A percentile compares a stretch with the other conserved stretches of the same genome.
Conservation (phyloP, 1,284 basidiomycete genomes). For the Wallemia mellicola region DNA sequence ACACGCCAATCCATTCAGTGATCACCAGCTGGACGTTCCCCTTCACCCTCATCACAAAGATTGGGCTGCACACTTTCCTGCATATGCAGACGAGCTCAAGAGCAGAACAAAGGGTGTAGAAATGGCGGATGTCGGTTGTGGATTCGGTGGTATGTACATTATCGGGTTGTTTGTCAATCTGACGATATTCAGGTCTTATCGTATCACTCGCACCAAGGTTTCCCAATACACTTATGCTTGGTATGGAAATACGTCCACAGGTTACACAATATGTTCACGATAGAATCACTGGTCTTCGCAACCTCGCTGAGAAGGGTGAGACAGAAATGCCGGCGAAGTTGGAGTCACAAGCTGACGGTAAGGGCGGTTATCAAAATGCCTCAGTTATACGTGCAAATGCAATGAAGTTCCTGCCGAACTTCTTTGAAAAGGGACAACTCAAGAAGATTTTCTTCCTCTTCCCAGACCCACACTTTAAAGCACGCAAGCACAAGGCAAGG, state of each 20-base stretch:
- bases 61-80: slow-evolving; percentile 62
- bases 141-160: slow-evolving; percentile 57
- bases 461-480: slow-evolving; percentile 97
- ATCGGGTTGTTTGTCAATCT: too few relatives aligned
- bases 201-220: slow-evolving; percentile 69
- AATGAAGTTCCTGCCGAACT: slow-evolving; percentile 98
- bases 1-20: slow-evolving; percentile 93
- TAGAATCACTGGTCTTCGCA: slow-evolving; percentile 59
- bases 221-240: slow-evolving; percentile 77
- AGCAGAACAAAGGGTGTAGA: slow-evolving; percentile 35
- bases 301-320: slow-evolving; percentile 8
- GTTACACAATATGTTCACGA: slow-evolving; percentile 91
- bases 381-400: slow-evolving; percentile 84
- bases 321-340: neutral
- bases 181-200: slow-evolving; percentile 27
- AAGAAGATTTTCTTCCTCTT: slow-evolving; percentile 92
- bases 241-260: slow-evolving; percentile 93
- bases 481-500: slow-evolving; percentile 79
- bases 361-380: slow-evolving; percentile 48
- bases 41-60: slow-evolving; percentile 25
- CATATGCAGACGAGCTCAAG: slow-evolving; percentile 13
- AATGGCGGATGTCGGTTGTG: slow-evolving; percentile 92
- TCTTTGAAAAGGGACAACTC: slow-evolving; percentile 67
- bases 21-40: slow-evolving; percentile 63
- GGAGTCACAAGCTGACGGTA: slow-evolving; percentile 2